Percentiles rank a stretch among this genome's conserved stretches.
Conservation (phyloP, 495 filamentous ascomycete genomes). For the Apiosordaria backusii region DNA sequence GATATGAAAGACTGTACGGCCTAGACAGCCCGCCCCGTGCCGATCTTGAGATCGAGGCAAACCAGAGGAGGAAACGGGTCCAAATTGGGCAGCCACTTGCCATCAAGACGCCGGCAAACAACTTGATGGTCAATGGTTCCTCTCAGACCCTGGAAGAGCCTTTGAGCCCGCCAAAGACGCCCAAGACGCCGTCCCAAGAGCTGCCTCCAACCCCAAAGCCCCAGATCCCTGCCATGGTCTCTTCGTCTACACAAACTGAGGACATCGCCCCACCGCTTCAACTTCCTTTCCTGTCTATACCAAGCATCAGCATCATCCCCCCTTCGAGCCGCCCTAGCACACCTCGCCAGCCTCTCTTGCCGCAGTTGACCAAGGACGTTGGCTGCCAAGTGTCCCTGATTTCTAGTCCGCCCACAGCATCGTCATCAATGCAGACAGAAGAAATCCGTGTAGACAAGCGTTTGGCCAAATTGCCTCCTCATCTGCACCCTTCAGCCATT, state of each 20-base stretch:
- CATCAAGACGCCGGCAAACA: constrained; percentile 35
- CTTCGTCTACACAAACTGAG: constrained; percentile 74
- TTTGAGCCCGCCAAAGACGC: constrained; percentile 65
- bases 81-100: constrained; percentile 41
- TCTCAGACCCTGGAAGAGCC: constrained; percentile 69
- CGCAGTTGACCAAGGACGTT: constrained; percentile 53
- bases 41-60: constrained; percentile 63
- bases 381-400: constrained; percentile 52
- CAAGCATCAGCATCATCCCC: constrained; percentile 60
- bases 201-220: constrained; percentile 26
- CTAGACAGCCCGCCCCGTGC: constrained; percentile 41
- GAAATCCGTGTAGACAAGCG: constrained; percentile 76
- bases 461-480: constrained; percentile 66
- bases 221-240: constrained; percentile 29
- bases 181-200: constrained; percentile 47
- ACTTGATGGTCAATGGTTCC: constrained; percentile 64
- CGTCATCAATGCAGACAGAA: constrained; percentile 82
- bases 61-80: constrained; percentile 65
- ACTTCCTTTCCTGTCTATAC: constrained; percentile 45
- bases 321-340: constrained; percentile 52
- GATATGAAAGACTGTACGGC: constrained; percentile 35
- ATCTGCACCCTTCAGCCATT: constrained; percentile 71
- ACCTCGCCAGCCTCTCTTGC: constrained; percentile 50
- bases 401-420: constrained; percentile 49
- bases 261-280: constrained; percentile 30